These are phyloP conservation scores for Scopulariopsis brevicaulis DNA, from an alignment of 2,329 filamentous ascomycete genomes.

Conservation along the genomic window DNA sequence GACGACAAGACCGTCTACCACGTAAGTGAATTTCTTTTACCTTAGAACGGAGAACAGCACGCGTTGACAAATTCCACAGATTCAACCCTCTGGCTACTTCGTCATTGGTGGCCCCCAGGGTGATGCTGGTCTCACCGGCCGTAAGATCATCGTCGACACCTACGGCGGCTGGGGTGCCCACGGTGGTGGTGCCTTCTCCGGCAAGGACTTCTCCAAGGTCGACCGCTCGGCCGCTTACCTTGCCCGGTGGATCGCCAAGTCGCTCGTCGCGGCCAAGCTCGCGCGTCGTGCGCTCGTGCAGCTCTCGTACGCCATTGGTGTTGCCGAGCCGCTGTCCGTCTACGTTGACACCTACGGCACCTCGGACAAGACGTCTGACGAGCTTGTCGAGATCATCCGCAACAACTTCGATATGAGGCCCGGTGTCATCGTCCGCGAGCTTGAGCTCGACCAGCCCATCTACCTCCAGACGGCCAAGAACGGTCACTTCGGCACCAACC, in stretches of 20 bases:
- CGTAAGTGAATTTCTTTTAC: conserved; percentile 35
- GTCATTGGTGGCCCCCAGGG: conserved; percentile 98
- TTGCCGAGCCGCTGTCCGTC: conserved; percentile 93
- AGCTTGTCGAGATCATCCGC: conserved; percentile 90
- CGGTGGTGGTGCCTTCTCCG: conserved; percentile 99
- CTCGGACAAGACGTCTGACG: conserved; percentile 74
- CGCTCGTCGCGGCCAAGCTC: conserved; percentile 77
- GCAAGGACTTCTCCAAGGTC: conserved; percentile 99
- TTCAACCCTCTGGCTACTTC: conserved; percentile 97
- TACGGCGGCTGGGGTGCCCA: conserved; percentile 99
- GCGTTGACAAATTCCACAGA: conserved; percentile 26
- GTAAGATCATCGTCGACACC: conserved; percentile 99
- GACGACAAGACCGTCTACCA: conserved; percentile 94
- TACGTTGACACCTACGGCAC: conserved; percentile 98
- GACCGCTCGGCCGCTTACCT: conserved; percentile 97
- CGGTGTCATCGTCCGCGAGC: conserved; percentile 96
- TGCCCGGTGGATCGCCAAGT: conserved; percentile 98
- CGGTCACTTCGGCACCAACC: conserved; percentile 96
- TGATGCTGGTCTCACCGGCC: conserved; percentile 95
- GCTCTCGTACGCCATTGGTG: conserved; percentile 98
- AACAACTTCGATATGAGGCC: conserved; percentile 97
- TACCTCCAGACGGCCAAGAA: conserved; percentile 99
- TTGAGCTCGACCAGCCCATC: conserved; percentile 90
- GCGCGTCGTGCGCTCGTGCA: conserved; percentile 91
- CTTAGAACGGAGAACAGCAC: neutral